A percentile compares a stretch with the other conserved stretches of the same genome.
phyloP scores from a whole-genome alignment of 352 stramenopile species.

The Pythium coloratum region DNA sequence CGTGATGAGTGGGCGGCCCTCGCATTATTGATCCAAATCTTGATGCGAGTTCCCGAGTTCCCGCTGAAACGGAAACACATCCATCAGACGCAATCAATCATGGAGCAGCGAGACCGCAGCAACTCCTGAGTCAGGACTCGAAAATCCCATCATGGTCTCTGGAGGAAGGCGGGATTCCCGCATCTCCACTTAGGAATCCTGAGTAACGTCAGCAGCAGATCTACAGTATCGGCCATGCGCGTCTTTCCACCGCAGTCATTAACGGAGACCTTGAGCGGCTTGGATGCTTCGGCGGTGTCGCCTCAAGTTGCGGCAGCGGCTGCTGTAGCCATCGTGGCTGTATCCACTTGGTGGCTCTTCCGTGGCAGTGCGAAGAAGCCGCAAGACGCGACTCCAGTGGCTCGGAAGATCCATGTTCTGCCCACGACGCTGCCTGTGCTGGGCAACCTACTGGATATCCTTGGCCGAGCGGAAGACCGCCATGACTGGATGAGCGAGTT shows the following conservation, averaged over 20 bases:
- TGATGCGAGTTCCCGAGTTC: background rate
- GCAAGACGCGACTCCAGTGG: background rate
- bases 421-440: slow-evolving; percentile 37
- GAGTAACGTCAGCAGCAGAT: background rate
- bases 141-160: background rate
- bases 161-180: background rate
- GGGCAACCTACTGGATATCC: slow-evolving; percentile 43
- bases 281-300: background rate
- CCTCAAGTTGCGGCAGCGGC: background rate
- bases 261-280: background rate
- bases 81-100: background rate
- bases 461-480: slow-evolving; percentile 27
- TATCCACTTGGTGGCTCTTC: background rate
- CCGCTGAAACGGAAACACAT: background rate
- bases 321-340: background rate
- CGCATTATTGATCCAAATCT: background rate
- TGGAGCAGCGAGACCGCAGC: background rate
- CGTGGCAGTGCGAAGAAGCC: background rate
- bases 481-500: slow-evolving; percentile 44
- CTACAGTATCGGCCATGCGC: background rate
- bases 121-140: background rate
- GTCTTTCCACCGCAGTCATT: background rate
- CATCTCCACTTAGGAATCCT: background rate
- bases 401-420: slow-evolving; percentile 12
- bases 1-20: background rate